Evolutionary conservation across 108 stramenopile species (phyloP).

Genomic region (Cyclostephanos tholiformis): DNA sequence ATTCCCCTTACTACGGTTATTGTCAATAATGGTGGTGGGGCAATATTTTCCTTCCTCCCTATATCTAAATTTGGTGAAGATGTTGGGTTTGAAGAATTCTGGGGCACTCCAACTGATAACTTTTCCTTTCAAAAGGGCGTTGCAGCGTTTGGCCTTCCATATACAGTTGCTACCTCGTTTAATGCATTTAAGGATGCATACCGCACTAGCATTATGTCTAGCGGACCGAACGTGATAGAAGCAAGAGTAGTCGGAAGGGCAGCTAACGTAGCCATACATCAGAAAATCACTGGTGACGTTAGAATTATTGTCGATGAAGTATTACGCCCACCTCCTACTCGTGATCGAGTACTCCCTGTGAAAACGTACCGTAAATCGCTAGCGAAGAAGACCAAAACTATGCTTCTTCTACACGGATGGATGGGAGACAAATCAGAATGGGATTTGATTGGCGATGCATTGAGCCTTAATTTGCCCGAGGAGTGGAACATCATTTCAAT

Average conservation of each 20-base stretch:
- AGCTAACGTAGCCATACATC: conserved; percentile 70
- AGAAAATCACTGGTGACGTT: conserved; percentile 49
- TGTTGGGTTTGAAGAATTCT: conserved; percentile 87
- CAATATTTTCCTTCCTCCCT: conserved; percentile 94
- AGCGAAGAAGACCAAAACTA: conserved; percentile 46
- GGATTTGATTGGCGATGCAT: conserved; percentile 52
- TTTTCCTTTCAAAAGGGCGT: conserved; percentile 68
- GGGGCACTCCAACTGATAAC: conserved; percentile 87
- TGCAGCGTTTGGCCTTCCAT: conserved; percentile 69
- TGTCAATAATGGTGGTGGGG: conserved; percentile 94
- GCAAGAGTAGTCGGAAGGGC: conserved; percentile 62
- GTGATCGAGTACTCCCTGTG: conserved; percentile 2
- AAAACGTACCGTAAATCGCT: conserved; percentile 1
- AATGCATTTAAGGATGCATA: conserved; percentile 51
- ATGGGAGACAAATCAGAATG: conserved; percentile 87
- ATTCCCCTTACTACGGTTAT: conserved; percentile 70
- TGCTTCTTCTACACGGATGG: conserved; percentile 86
- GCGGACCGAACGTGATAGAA: conserved; percentile 57
- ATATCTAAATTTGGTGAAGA: conserved; percentile 88
- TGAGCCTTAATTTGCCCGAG: conserved; percentile 44
- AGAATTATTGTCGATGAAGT: conserved; percentile 37
- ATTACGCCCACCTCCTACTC: conserved; percentile 1
- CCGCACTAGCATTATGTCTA: conserved; percentile 22
- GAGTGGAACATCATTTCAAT: conserved; percentile 71
- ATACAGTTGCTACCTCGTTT: conserved; percentile 42